phyloP scores from a whole-genome alignment of 768 basidiomycete species.

The Pholiota conissans region DNA sequence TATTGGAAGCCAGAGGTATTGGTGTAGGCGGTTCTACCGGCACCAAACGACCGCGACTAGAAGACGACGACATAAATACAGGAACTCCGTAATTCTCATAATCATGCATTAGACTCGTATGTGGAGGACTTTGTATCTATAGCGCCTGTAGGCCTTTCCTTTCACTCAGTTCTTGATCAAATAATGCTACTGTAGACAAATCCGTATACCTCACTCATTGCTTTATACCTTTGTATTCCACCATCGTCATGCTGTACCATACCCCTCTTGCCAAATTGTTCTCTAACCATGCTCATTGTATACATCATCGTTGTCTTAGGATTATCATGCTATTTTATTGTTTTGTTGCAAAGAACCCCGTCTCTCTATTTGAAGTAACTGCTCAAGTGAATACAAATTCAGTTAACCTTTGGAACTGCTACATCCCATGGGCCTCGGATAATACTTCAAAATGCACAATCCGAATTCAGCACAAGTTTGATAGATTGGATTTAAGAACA shows the following conservation, averaged over 20 bases:
- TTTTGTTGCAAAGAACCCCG: slow-evolving; percentile 6
- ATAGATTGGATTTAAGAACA: slow-evolving; percentile 19
- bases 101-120: slow-evolving; percentile 10
- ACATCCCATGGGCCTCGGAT: slow-evolving; percentile 92
- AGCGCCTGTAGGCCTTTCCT: slow-evolving; percentile 8
- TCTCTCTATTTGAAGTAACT: slow-evolving; percentile 6
- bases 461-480: slow-evolving; percentile 9
- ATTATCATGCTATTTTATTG: slow-evolving; percentile 23
- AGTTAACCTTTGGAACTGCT: slow-evolving; percentile 72
- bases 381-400: slow-evolving; percentile 11
- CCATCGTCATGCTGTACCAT: slow-evolving; percentile 20
- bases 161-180: slow-evolving; percentile 10
- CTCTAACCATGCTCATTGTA: slow-evolving; percentile 16
- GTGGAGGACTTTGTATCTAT: slow-evolving; percentile 27
- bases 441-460: slow-evolving; percentile 64
- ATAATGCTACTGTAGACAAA: slow-evolving; percentile 17
- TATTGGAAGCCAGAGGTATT: slow-evolving; percentile 80
- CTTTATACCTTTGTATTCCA: slow-evolving; percentile 24
- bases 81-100: slow-evolving; percentile 19
- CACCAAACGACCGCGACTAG: slow-evolving; percentile 52
- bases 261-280: slow-evolving; percentile 23
- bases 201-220: slow-evolving; percentile 16
- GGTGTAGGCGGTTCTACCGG: slow-evolving; percentile 37
- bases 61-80: slow-evolving; percentile 51
- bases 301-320: slow-evolving; percentile 18